Percentiles rank a stretch among this genome's conserved stretches.
These are phyloP conservation scores for Acer saccharum DNA, from an alignment of 345 rosid genomes.

Conservation along the genomic window DNA sequence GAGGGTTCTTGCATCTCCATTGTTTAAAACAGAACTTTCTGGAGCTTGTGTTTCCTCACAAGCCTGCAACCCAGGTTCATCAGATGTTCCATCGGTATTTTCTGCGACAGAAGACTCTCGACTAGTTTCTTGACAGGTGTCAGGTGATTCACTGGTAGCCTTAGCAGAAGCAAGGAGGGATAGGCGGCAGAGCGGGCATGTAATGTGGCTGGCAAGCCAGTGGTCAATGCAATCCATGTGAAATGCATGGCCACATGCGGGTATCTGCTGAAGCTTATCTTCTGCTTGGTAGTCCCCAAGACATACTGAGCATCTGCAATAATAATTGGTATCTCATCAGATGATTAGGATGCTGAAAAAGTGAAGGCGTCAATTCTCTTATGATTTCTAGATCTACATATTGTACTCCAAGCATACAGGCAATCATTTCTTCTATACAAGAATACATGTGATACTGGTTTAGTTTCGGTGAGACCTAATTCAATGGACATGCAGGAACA, in stretches of 20 bases:
- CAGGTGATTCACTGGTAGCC: constrained; percentile 26
- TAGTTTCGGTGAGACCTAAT: neutral
- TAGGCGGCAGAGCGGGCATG: constrained; percentile 91
- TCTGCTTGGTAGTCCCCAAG: constrained; percentile 80
- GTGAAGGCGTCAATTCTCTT: neutral
- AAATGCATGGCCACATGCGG: constrained; percentile 81
- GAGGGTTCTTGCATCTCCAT: constrained; percentile 16
- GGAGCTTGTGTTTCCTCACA: constrained; percentile 27
- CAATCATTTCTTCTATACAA: neutral
- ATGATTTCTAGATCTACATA: neutral
- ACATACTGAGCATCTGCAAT: constrained; percentile 78
- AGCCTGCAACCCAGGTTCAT: constrained; percentile 18
- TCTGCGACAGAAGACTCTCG: constrained; percentile 23
- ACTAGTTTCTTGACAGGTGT: constrained; percentile 30
- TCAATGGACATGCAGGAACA: neutral
- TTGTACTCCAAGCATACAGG: neutral
- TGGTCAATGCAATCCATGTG: constrained; percentile 93
- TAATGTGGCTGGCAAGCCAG: constrained; percentile 82
- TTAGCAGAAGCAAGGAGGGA: constrained; percentile 58
- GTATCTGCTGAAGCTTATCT: constrained; percentile 84
- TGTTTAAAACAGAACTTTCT: constrained; percentile 22
- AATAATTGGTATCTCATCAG: constrained; percentile 7
- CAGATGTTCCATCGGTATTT: constrained; percentile 23
- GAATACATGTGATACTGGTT: neutral
- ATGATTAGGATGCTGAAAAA: neutral